Percentiles rank a stretch among this genome's conserved stretches.
Conservation (phyloP, 805 yeast species). For the Yamadazyma ubonensis region DNA sequence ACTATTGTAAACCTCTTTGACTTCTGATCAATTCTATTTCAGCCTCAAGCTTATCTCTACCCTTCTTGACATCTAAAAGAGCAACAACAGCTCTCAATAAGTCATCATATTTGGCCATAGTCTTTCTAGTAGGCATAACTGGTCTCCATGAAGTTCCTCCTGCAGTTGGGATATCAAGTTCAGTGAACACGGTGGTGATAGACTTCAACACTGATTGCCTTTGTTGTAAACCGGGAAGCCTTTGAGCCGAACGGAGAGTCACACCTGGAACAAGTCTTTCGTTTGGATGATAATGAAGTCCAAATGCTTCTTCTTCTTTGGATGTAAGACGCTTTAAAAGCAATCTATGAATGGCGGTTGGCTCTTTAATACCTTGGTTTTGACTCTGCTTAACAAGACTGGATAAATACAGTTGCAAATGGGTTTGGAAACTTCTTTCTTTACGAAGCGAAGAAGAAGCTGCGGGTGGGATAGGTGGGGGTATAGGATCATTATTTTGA, state of each 20-base stretch:
- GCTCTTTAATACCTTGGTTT: conserved; percentile 27
- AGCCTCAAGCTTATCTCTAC: conserved; percentile 81
- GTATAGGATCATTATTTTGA: conserved; percentile 41
- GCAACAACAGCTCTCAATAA: conserved; percentile 67
- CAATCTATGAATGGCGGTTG: conserved; percentile 40
- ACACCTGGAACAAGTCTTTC: conserved; percentile 81
- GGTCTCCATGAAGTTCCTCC: conserved; percentile 62
- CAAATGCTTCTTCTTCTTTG: conserved; percentile 82
- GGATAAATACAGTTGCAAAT: conserved; percentile 43
- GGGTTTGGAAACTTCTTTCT: conserved; percentile 44
- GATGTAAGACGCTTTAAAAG: conserved; percentile 58
- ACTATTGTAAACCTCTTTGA: conserved; percentile 24
- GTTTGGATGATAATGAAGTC: conserved; percentile 69
- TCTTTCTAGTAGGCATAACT: conserved; percentile 79
- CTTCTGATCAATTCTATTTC: conserved; percentile 53
- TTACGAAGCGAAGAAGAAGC: conserved; percentile 50
- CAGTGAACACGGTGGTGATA: conserved; percentile 64
- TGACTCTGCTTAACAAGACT: conserved; percentile 36
- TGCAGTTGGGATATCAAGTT: conserved; percentile 68
- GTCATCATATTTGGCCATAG: conserved; percentile 74
- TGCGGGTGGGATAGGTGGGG: conserved; percentile 57
- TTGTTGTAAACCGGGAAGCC: conserved; percentile 43
- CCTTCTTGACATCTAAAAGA: conserved; percentile 79
- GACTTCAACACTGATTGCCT: conserved; percentile 80
- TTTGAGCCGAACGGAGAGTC: conserved; percentile 65